A percentile compares a stretch with the other conserved stretches of the same genome.
These are phyloP conservation scores for Debaryomycetaceae sp. DNA, from an alignment of 1,139 yeast species.

Conservation along the genomic window DNA sequence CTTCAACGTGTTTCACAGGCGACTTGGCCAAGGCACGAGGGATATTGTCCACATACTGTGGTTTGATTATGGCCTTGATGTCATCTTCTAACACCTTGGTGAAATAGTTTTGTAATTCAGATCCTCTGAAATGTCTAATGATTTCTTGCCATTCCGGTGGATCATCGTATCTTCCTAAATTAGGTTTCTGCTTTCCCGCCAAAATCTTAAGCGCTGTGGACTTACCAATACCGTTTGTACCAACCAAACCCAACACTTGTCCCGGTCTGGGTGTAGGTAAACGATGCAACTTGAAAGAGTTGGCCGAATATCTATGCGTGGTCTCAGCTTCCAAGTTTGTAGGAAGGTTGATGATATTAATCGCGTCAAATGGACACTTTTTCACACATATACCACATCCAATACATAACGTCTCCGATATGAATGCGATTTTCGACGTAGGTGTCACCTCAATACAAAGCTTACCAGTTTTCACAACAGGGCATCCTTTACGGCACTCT, in stretches of 20 bases:
- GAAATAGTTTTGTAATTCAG: slow-evolving; percentile 93
- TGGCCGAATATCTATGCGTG: slow-evolving; percentile 96
- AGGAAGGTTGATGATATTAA: slow-evolving; percentile 90
- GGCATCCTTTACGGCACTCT: slow-evolving; percentile 95
- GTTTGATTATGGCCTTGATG: slow-evolving; percentile 92
- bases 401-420: slow-evolving; percentile 92
- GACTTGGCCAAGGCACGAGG: slow-evolving; percentile 92
- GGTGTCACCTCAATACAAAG: slow-evolving; percentile 96
- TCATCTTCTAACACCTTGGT: slow-evolving; percentile 91
- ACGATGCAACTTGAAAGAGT: slow-evolving; percentile 94
- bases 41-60: slow-evolving; percentile 95
- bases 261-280: slow-evolving; percentile 99
- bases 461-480: slow-evolving; percentile 96
- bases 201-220: slow-evolving; percentile 96
- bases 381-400: slow-evolving; percentile 99
- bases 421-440: slow-evolving; percentile 85
- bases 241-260: slow-evolving; percentile 95
- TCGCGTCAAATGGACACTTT: slow-evolving; percentile 97
- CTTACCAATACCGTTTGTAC: slow-evolving; percentile 98
- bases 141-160: slow-evolving; percentile 99
- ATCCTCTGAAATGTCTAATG: slow-evolving; percentile 87
- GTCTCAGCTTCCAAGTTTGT: slow-evolving; percentile 90
- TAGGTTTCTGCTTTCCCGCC: slow-evolving; percentile 98
- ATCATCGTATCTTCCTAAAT: slow-evolving; percentile 86
- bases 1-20: slow-evolving; percentile 83